Evolutionary conservation across 2,329 filamentous ascomycete genomes (phyloP).

Genomic region (Xylariomycetidae sp.): DNA sequence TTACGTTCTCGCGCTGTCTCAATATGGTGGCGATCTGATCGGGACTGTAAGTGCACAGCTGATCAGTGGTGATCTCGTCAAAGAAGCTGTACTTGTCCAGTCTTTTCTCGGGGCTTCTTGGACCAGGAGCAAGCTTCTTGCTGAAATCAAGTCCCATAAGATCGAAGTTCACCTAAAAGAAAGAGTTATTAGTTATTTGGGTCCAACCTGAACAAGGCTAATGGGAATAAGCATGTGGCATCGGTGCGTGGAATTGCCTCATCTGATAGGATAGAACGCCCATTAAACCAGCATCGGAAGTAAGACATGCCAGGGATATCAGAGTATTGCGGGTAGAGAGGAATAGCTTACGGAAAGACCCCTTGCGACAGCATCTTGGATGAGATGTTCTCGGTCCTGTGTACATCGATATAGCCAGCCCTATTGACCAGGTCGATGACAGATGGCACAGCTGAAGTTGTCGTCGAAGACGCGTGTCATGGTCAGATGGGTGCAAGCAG

Average conservation of each 20-base stretch:
- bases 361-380: constrained; percentile 31
- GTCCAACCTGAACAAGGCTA: too few species aligned
- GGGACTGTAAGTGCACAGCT: constrained; percentile 40
- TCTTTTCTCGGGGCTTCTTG: constrained; percentile 36
- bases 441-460: constrained; percentile 52
- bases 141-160: constrained; percentile 32
- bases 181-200: constrained; percentile 4
- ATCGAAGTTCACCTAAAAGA: constrained; percentile 18
- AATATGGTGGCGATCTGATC: constrained; percentile 44
- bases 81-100: constrained; percentile 41
- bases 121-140: constrained; percentile 27
- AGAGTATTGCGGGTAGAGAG: too few species aligned
- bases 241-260: too few species aligned
- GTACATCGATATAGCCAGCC: constrained; percentile 71
- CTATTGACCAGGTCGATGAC: constrained; percentile 48
- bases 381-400: constrained; percentile 30
- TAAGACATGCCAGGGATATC: too few species aligned
- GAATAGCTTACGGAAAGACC: constrained; percentile 21
- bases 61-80: constrained; percentile 36
- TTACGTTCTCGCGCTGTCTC: constrained; percentile 46
- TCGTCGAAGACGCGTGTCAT: constrained; percentile 61
- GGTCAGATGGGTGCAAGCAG: constrained; percentile 60
- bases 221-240: too few species aligned
- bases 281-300: too few species aligned
- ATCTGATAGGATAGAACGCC: too few species aligned